A percentile compares a stretch with the other conserved stretches of the same genome.
Conservation (phyloP, 495 filamentous ascomycete genomes). For the Viridothelium virens region DNA sequence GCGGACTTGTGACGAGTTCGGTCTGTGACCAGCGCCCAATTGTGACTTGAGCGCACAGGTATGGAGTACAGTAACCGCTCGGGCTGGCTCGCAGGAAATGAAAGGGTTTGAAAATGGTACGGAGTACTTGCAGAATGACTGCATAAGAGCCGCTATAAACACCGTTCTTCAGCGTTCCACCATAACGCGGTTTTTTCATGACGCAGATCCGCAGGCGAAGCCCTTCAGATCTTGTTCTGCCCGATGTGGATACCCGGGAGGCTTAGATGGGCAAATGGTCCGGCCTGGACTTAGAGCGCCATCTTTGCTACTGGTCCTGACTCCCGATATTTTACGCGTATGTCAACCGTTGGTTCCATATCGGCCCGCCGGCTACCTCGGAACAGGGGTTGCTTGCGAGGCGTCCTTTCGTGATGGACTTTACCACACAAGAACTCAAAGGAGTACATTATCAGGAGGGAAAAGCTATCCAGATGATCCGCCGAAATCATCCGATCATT, state of each 20-base stretch:
- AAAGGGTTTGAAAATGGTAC: background rate
- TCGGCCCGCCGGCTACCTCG: slow-evolving; percentile 3
- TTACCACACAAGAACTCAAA: background rate
- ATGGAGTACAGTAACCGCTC: too few species aligned
- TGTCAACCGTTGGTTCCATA: background rate
- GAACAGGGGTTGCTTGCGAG: slow-evolving; percentile 9
- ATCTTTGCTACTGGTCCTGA: too few species aligned
- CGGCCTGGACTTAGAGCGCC: too few species aligned
- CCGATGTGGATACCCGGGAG: background rate
- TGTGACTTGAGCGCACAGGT: background rate
- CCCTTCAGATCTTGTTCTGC: background rate
- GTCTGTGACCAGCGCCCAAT: background rate
- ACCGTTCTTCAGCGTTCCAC: too few species aligned
- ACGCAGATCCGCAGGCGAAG: background rate
- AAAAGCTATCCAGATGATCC: too few species aligned
- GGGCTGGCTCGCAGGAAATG: background rate
- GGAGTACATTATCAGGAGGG: too few species aligned
- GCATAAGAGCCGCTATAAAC: too few species aligned
- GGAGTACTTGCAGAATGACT: too few species aligned
- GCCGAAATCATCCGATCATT: too few species aligned
- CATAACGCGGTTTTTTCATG: too few species aligned
- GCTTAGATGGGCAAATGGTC: background rate
- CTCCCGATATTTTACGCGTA: too few species aligned
- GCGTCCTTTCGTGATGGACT: background rate
- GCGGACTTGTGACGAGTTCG: background rate